Percentiles rank a stretch among this genome's conserved stretches.
Conservation (phyloP, 306 rosid genomes). For the Cucurbita ficifolia region DNA sequence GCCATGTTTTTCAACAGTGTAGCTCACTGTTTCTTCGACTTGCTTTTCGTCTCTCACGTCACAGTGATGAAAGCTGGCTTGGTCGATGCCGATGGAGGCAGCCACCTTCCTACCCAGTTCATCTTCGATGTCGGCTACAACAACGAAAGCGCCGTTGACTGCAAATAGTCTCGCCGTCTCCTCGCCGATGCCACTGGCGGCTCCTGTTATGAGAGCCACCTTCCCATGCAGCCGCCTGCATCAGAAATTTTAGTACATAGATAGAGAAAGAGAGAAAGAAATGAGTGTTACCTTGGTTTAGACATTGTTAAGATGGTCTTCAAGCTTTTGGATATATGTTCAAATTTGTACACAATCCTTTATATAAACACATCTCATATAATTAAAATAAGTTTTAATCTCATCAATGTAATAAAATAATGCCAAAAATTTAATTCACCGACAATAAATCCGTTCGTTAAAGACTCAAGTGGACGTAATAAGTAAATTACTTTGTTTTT, state of each 20-base stretch:
- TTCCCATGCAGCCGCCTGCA: conserved; percentile 41
- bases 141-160: conserved; percentile 47
- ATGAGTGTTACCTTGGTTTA: conserved; percentile 25
- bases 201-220: conserved; percentile 67
- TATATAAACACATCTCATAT: too few relatives aligned
- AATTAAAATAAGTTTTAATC: too few relatives aligned
- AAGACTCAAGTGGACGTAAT: too few relatives aligned
- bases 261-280: neutral
- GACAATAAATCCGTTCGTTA: too few relatives aligned
- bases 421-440: too few relatives aligned
- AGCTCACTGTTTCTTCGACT: conserved; percentile 41
- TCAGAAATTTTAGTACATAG: neutral
- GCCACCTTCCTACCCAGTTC: conserved; percentile 39
- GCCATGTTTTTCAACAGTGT: conserved; percentile 41
- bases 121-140: conserved; percentile 58
- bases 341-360: neutral
- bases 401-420: too few relatives aligned
- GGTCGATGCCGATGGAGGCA: conserved; percentile 31
- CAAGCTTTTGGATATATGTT: neutral
- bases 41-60: conserved; percentile 75
- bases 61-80: conserved; percentile 46
- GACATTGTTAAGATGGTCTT: conserved; percentile 13
- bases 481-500: too few relatives aligned
- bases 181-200: conserved; percentile 73
- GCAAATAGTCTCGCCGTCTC: conserved; percentile 49